Conservation (phyloP, 2,329 filamentous ascomycete genomes). For the Madurella mycetomatis region DNA sequence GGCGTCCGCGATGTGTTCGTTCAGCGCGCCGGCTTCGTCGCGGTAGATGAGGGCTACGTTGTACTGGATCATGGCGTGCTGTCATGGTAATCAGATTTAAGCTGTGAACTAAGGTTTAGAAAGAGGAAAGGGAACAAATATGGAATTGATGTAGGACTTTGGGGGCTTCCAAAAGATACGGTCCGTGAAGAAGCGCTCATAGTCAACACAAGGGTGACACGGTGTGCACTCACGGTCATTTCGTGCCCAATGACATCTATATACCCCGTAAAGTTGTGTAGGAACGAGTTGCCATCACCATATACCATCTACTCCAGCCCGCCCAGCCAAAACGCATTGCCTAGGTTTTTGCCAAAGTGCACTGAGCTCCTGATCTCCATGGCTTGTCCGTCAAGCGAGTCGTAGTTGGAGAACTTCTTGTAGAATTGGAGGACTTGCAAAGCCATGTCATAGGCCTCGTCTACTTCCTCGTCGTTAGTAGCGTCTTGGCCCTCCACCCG, state of each 20-base stretch:
- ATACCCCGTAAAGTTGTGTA: constrained; percentile 48
- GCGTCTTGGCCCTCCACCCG: constrained; percentile 41
- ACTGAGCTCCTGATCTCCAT: constrained; percentile 48
- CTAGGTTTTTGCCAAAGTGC: constrained; percentile 46
- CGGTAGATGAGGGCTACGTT: constrained; percentile 47
- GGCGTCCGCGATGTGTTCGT: constrained; percentile 53
- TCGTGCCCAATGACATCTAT: constrained; percentile 57
- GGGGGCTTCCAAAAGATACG: too few relatives aligned
- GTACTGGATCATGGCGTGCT: constrained; percentile 50
- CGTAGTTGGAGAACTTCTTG: constrained; percentile 44
- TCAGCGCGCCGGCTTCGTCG: constrained; percentile 51
- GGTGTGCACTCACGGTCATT: constrained; percentile 35
- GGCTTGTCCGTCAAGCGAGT: constrained; percentile 49
- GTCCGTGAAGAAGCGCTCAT: too few relatives aligned
- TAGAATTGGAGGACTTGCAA: constrained; percentile 49
- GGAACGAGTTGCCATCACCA: constrained; percentile 49
- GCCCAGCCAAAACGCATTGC: constrained; percentile 53
- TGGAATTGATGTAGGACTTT: too few relatives aligned
- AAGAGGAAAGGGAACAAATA: background rate
- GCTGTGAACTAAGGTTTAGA: background rate
- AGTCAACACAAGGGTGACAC: too few relatives aligned
- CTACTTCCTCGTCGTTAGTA: constrained; percentile 39
- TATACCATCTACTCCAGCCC: constrained; percentile 50
- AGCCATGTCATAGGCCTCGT: constrained; percentile 48
- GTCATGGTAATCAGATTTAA: background rate